Evolutionary conservation across 140 eudicot genomes (phyloP).

Genomic region (Eryngium alpinum): DNA sequence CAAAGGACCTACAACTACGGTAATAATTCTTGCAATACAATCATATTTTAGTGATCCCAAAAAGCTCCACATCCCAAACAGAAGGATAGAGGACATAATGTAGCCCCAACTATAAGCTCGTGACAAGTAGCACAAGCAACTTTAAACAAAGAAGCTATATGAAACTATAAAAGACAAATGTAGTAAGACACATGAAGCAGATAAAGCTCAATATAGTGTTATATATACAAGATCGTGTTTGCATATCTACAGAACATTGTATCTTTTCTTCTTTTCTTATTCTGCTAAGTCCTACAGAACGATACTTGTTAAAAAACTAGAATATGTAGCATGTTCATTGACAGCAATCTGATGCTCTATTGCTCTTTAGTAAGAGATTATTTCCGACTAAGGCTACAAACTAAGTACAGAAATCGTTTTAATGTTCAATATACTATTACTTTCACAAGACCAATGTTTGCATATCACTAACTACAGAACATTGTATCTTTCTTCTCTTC

Average conservation of each 20-base stretch:
- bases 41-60: neutral
- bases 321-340: too few species aligned
- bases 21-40: neutral
- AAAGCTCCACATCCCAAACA: too few species aligned
- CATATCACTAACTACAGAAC: neutral
- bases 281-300: neutral
- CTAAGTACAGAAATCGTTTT: neutral
- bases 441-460: neutral
- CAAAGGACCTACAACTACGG: neutral
- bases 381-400: neutral
- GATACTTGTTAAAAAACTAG: too few species aligned
- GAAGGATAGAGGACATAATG: neutral
- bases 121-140: neutral
- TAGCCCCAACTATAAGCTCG: neutral
- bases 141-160: neutral
- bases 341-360: neutral
- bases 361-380: neutral
- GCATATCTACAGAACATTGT: neutral
- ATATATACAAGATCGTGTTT: neutral
- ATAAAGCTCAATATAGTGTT: neutral
- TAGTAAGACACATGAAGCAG: neutral
- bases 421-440: neutral
- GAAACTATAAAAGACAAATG: neutral
- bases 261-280: neutral
- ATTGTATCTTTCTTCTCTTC: neutral